Conservation (phyloP, 2,329 filamentous ascomycete genomes). For the Dothidotthia symphoricarpi region DNA sequence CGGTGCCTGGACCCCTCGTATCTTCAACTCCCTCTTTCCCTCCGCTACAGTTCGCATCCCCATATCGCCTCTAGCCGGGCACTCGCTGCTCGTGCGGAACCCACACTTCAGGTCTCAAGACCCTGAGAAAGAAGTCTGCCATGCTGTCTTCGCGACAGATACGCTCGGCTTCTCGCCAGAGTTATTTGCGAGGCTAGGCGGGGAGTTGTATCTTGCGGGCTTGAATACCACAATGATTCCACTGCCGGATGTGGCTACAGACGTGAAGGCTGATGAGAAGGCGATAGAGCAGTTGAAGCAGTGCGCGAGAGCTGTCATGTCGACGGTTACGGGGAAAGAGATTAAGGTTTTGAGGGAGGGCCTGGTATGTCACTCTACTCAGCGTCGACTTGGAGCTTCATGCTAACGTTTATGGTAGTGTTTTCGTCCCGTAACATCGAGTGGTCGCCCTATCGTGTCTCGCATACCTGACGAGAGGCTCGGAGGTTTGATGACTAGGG, state of each 20-base stretch:
- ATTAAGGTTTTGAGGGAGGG: constrained; percentile 63
- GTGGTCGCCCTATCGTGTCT: constrained; percentile 63
- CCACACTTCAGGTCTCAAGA: constrained; percentile 51
- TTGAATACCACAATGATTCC: constrained; percentile 62
- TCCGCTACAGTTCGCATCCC: constrained; percentile 54
- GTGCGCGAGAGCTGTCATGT: constrained; percentile 53
- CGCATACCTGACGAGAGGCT: constrained; percentile 58
- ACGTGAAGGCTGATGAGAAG: constrained; percentile 48
- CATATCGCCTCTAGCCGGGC: constrained; percentile 64
- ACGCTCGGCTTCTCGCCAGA: constrained; percentile 64
- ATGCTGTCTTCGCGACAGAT: constrained; percentile 67
- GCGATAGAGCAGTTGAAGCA: constrained; percentile 53
- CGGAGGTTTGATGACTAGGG: constrained; percentile 50
- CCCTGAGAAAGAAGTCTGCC: constrained; percentile 53
- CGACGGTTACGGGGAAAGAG: constrained; percentile 48
- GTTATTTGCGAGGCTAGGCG: constrained; percentile 64
- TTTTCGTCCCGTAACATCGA: constrained; percentile 67
- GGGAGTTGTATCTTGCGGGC: constrained; percentile 71
- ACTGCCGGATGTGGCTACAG: constrained; percentile 58
- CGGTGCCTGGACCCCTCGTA: constrained; percentile 67
- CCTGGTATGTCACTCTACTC: constrained; percentile 40
- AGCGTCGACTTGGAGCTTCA: not conserved
- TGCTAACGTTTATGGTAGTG: constrained; percentile 46
- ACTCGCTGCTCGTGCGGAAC: constrained; percentile 67
- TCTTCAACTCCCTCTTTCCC: constrained; percentile 67